These are phyloP conservation scores for Saccharum spontaneum DNA, from an alignment of 176 grass and related monocot genomes.

Conservation along the genomic window DNA sequence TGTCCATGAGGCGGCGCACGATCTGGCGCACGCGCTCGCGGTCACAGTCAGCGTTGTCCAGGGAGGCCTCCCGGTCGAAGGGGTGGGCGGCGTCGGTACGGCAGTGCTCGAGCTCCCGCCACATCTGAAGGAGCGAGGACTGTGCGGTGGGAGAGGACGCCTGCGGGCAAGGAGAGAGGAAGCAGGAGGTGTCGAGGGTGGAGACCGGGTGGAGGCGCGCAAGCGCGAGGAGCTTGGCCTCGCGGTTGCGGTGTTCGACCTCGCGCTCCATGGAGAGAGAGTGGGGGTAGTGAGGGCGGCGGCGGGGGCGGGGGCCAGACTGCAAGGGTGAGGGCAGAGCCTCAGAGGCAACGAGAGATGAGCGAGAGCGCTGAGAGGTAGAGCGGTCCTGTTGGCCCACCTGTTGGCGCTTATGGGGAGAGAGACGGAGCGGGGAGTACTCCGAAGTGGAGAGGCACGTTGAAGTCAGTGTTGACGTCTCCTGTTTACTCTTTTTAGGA, in stretches of 20 bases:
- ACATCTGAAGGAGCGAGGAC: conserved; percentile 79
- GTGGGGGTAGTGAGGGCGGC: no score
- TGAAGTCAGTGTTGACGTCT: no score
- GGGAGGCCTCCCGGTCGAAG: conserved; percentile 63
- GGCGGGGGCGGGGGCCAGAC: no score
- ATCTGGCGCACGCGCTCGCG: conserved; percentile 66
- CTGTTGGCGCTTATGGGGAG: no score
- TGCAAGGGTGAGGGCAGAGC: no score
- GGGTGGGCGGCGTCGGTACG: conserved; percentile 25
- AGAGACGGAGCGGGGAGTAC: no score
- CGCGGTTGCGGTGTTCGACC: conserved; percentile 70
- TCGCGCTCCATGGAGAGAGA: conserved; percentile 73
- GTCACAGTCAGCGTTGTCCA: conserved; percentile 68
- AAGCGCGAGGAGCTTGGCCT: conserved; percentile 85
- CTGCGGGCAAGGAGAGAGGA: conserved; percentile 45
- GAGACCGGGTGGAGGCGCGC: conserved; percentile 90
- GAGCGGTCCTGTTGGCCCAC: no score
- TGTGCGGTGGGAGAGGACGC: conserved; percentile 39
- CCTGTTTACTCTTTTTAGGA: no score
- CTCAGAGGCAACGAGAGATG: no score
- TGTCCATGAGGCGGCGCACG: conserved; percentile 51
- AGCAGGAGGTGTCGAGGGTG: conserved; percentile 73
- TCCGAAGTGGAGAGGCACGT: no score
- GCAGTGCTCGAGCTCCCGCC: conserved; percentile 84
- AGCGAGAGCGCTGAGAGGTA: no score